phyloP scores from a whole-genome alignment of 139 green algal genomes.

The Microglena sp. region DNA sequence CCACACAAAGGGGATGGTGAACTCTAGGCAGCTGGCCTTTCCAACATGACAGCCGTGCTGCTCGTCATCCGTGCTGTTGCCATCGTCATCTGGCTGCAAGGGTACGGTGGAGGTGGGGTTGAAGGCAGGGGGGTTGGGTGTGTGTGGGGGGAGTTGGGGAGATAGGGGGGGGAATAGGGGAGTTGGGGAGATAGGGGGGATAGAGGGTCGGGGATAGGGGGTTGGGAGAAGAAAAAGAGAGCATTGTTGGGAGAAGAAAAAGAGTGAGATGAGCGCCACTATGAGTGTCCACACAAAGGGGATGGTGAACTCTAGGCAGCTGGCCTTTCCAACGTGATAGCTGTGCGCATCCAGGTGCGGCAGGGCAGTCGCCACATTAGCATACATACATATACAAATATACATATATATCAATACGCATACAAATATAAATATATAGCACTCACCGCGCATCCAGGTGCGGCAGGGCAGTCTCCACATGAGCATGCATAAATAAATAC shows the following conservation, averaged over 20 bases:
- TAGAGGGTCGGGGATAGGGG: not conserved
- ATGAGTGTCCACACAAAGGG: not conserved
- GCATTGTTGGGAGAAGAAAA: no score
- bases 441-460: slow-evolving; percentile 34
- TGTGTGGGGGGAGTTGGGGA: not conserved
- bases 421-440: no score
- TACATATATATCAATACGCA: not conserved
- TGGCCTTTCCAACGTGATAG: not conserved
- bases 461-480: slow-evolving; percentile 79
- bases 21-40: slow-evolving; percentile 44
- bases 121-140: not conserved
- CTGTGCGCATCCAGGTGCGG: not conserved
- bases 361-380: no score
- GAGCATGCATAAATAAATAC: no score
- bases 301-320: not conserved
- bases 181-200: no score
- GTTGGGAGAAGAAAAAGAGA: not conserved
- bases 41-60: slow-evolving; percentile 38
- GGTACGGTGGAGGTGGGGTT: not conserved
- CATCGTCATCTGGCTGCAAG: slow-evolving; percentile 3
- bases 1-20: slow-evolving; percentile 49
- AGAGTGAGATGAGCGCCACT: no score
- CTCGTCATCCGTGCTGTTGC: not conserved
- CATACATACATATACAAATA: not conserved
- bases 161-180: not conserved